Percentiles rank a stretch among this genome's conserved stretches.
phyloP scores from a whole-genome alignment of 495 filamentous ascomycete genomes.

The Daldinia decipiens region DNA sequence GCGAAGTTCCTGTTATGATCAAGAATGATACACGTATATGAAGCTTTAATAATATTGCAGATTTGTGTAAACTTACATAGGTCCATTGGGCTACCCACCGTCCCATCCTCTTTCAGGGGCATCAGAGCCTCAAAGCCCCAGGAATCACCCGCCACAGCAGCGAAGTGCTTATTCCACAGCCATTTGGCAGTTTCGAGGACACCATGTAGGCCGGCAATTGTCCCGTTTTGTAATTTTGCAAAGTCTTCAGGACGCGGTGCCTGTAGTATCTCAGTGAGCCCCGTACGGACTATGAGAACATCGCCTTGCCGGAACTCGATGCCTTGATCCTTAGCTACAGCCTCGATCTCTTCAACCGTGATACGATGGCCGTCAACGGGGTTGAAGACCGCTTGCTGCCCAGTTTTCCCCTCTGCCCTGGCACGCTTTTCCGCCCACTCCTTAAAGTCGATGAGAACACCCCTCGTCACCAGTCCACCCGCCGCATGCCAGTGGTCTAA shows the following conservation, averaged over 20 bases:
- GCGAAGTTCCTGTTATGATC: not conserved
- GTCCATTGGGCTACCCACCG: slow-evolving; percentile 32
- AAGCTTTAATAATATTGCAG: not conserved
- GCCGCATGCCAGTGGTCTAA: slow-evolving; percentile 55
- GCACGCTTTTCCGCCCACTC: slow-evolving; percentile 56
- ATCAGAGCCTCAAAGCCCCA: slow-evolving; percentile 60
- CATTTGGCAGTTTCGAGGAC: slow-evolving; percentile 66
- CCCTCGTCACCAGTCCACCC: slow-evolving; percentile 66
- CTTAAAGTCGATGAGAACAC: slow-evolving; percentile 66
- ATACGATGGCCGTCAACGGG: slow-evolving; percentile 70
- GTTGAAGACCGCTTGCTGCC: slow-evolving; percentile 54
- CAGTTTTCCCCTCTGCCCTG: slow-evolving; percentile 49
- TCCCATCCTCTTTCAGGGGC: slow-evolving; percentile 51
- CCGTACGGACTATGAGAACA: slow-evolving; percentile 73
- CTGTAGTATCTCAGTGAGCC: slow-evolving; percentile 69
- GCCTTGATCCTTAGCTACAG: slow-evolving; percentile 66
- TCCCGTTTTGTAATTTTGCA: slow-evolving; percentile 50
- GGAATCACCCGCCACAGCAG: slow-evolving; percentile 63
- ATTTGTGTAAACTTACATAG: slow-evolving; percentile 47
- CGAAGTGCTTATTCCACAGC: slow-evolving; percentile 66
- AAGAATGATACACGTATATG: not conserved
- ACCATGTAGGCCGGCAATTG: slow-evolving; percentile 57
- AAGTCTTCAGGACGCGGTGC: slow-evolving; percentile 58
- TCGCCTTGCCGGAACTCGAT: slow-evolving; percentile 68
- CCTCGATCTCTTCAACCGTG: slow-evolving; percentile 64